A percentile compares a stretch with the other conserved stretches of the same genome.
Conservation (phyloP, 1,139 yeast species). For the Yamadazyma aaseri region DNA sequence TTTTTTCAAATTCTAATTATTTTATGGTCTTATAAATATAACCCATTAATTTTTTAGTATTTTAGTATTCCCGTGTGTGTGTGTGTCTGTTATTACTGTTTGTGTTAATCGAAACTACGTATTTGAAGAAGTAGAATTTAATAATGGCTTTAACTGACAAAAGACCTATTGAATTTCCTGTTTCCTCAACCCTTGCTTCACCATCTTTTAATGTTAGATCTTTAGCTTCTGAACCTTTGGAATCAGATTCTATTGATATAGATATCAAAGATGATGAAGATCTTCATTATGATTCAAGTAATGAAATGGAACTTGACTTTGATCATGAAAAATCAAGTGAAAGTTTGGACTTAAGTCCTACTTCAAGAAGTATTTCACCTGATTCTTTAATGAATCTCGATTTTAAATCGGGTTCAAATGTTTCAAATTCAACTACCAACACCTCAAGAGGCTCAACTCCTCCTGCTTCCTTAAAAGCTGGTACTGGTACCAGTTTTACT, state of each 20-base stretch:
- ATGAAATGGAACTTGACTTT: slow-evolving; percentile 9
- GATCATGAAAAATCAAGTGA: slow-evolving; percentile 1
- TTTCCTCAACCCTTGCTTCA: slow-evolving; percentile 36
- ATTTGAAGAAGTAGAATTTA: neutral
- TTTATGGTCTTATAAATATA: neutral
- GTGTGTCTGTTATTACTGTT: slow-evolving; percentile 4
- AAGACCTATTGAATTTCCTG: slow-evolving; percentile 52
- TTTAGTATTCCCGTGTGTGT: slow-evolving; percentile 3
- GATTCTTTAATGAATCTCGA: slow-evolving; percentile 40
- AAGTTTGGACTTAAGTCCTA: slow-evolving; percentile 30
- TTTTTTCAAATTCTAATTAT: neutral
- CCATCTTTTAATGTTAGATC: slow-evolving; percentile 48
- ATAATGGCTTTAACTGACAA: slow-evolving; percentile 58
- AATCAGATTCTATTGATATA: neutral
- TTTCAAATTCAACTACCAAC: slow-evolving; percentile 20
- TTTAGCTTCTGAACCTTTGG: slow-evolving; percentile 20
- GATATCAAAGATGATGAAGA: slow-evolving; percentile 9
- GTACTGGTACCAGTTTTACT: slow-evolving; percentile 8
- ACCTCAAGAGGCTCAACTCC: slow-evolving; percentile 35
- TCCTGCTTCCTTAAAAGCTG: slow-evolving; percentile 5
- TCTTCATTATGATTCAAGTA: slow-evolving; percentile 7
- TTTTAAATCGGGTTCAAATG: slow-evolving; percentile 16
- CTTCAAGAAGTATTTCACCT: slow-evolving; percentile 45
- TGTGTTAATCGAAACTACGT: slow-evolving; percentile 1
- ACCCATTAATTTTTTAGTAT: neutral